phyloP scores from a whole-genome alignment of 2,329 filamentous ascomycete species.

The Alternaria infectoria region DNA sequence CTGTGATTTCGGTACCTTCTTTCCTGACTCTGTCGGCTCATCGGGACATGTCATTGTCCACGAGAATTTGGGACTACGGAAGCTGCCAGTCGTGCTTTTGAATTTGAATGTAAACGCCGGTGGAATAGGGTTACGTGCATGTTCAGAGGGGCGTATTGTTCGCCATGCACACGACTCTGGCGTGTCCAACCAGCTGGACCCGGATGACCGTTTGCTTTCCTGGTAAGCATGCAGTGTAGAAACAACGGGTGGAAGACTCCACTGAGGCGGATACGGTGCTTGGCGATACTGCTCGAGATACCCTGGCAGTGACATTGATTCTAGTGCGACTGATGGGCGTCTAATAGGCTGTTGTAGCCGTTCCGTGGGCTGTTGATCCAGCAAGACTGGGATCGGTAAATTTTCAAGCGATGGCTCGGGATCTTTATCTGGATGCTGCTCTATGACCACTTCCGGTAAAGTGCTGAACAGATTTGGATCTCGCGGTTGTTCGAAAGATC shows the following conservation, averaged over 20 bases:
- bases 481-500: conserved; percentile 16
- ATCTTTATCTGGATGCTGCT: conserved; percentile 4
- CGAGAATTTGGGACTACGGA: conserved; percentile 31
- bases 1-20: conserved; percentile 2
- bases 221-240: conserved; percentile 31
- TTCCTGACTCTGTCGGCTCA: background rate
- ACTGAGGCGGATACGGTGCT: conserved; percentile 42
- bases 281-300: conserved; percentile 40
- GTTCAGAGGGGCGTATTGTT: conserved; percentile 22
- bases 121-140: conserved; percentile 13
- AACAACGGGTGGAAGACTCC: conserved; percentile 29
- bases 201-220: conserved; percentile 4
- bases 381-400: conserved; percentile 17
- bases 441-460: conserved; percentile 21
- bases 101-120: conserved; percentile 33
- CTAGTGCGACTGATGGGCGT: conserved; percentile 6
- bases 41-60: conserved; percentile 36
- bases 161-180: conserved; percentile 31
- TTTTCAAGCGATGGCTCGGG: conserved; percentile 9
- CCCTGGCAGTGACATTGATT: conserved; percentile 20
- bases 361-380: background rate
- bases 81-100: conserved; percentile 30
- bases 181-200: conserved; percentile 36
- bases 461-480: conserved; percentile 10
- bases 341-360: background rate